A percentile compares a stretch with the other conserved stretches of the same genome.
These are phyloP conservation scores for Myxozyma melibiosi DNA, from an alignment of 805 yeast species.

Conservation along the genomic window DNA sequence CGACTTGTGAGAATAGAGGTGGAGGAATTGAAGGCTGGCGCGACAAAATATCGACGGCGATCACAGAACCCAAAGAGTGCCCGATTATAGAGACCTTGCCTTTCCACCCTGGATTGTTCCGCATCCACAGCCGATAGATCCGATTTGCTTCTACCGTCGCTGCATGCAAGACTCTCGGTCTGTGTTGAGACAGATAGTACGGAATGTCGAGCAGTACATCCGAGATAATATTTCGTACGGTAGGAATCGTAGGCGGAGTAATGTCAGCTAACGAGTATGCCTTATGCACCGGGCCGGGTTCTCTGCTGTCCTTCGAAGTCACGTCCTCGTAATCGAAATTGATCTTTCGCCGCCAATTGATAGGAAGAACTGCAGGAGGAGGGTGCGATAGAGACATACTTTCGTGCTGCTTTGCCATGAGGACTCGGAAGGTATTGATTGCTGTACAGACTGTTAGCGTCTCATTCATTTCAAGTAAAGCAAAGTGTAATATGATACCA, in stretches of 20 bases:
- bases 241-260: conserved; percentile 73
- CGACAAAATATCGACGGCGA: conserved; percentile 70
- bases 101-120: conserved; percentile 68
- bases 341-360: conserved; percentile 80
- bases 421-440: conserved; percentile 45
- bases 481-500: conserved; percentile 44
- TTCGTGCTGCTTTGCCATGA: conserved; percentile 38
- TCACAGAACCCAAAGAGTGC: conserved; percentile 85
- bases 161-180: conserved; percentile 61
- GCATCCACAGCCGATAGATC: conserved; percentile 60
- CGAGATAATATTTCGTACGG: conserved; percentile 75
- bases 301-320: conserved; percentile 10
- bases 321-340: conserved; percentile 48
- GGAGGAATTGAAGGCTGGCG: conserved; percentile 43
- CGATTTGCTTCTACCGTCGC: conserved; percentile 73
- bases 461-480: not conserved
- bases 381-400: conserved; percentile 28
- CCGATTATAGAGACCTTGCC: conserved; percentile 70
- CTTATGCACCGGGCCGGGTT: conserved; percentile 18
- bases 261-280: conserved; percentile 67
- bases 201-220: conserved; percentile 86
- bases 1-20: conserved; percentile 20
- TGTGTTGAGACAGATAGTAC: conserved; percentile 71
- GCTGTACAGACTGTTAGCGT: conserved; percentile 29
- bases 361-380: conserved; percentile 56